Conservation (phyloP, 2,329 filamentous ascomycete species). For the Pseudonectria buxi region DNA sequence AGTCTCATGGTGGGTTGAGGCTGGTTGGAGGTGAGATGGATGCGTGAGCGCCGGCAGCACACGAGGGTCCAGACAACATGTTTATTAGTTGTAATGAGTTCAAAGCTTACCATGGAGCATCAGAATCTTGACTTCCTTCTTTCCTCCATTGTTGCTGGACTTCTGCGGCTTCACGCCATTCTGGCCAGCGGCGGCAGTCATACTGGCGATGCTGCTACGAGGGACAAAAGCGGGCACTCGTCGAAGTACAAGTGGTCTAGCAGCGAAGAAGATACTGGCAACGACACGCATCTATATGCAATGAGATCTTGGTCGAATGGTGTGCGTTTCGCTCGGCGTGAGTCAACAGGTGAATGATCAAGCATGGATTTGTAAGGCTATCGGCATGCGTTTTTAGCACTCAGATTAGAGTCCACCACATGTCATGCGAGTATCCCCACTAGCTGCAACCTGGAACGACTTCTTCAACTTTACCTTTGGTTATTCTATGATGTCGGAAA, state of each 20-base stretch:
- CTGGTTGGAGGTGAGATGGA: not conserved
- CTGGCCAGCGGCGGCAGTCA: conserved; percentile 19
- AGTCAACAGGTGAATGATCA: too few relatives aligned
- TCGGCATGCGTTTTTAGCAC: too few relatives aligned
- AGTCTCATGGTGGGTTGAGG: conserved; percentile 6
- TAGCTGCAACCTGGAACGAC: too few relatives aligned
- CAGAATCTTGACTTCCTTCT: conserved; percentile 57
- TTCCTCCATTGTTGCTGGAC: conserved; percentile 29
- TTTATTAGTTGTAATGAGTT: not conserved
- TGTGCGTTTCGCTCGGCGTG: conserved; percentile 1
- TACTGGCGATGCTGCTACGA: conserved; percentile 13
- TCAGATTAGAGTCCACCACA: too few relatives aligned
- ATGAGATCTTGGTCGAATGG: conserved; percentile 1
- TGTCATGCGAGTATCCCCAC: too few relatives aligned
- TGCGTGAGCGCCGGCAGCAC: not conserved
- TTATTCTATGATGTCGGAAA: too few relatives aligned
- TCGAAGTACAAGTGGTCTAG: conserved; percentile 12
- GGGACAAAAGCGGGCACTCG: conserved; percentile 4
- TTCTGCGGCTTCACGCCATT: conserved; percentile 19
- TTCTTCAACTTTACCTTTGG: too few relatives aligned
- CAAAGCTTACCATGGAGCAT: conserved; percentile 62
- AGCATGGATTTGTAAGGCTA: too few relatives aligned
- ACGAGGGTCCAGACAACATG: not conserved
- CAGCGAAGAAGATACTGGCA: conserved; percentile 7
- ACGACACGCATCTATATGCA: conserved; percentile 16